Evolutionary conservation across 495 filamentous ascomycete species (phyloP), one percentile per base, ranked within the genome.

Genomic region (Trichoderma asperelloides): DNA sequence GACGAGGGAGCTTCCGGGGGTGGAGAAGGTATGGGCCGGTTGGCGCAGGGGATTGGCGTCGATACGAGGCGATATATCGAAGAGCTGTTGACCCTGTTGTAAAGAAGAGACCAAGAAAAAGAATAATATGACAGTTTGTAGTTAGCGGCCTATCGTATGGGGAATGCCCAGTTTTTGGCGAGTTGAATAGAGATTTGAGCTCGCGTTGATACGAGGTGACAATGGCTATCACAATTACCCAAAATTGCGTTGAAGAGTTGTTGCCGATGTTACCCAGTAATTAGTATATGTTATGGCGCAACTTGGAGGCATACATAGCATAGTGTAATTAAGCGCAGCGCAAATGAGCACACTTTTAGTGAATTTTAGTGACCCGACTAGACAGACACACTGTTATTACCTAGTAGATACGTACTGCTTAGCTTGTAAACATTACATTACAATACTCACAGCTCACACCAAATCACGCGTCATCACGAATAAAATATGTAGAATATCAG

Each of bases 11-110:
- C 65, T 68, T 84, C 71, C 37, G 71, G 68, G 9, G 79, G 82
- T 79, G 74, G 86, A 33, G 87, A 86, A 67, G 85, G 85, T 13
- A 85, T 89, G 0, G 83, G 81, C 30, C 84, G 85, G 67, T 73
- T 96, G 66, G 89, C 88, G n/a, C 91, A 94, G 75, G 93, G 93
- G 4, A 88, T 97, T 70, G 93, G 93, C 0, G 81, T 96, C 67
- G 92, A 97, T 84, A 90, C 92, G 49, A 83, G 88, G 75, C 85
- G 85, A 71, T 97, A 96, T 78, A 90, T 96, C 68, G 93, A 96
- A 72, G 88, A 86, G 15, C 74, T 97, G 66, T 77, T 97, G 69
- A 92, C 85, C 72, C 75, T 96, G 75, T 43, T 65, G 41, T 65
- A 11, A 30, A 57, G 49, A 23, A 25, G 7, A 4, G 18, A 47